Evolutionary conservation across 768 basidiomycete genomes (phyloP), one percentile per base, ranked within the genome.

Genomic region (Boletus eberwhitei): DNA sequence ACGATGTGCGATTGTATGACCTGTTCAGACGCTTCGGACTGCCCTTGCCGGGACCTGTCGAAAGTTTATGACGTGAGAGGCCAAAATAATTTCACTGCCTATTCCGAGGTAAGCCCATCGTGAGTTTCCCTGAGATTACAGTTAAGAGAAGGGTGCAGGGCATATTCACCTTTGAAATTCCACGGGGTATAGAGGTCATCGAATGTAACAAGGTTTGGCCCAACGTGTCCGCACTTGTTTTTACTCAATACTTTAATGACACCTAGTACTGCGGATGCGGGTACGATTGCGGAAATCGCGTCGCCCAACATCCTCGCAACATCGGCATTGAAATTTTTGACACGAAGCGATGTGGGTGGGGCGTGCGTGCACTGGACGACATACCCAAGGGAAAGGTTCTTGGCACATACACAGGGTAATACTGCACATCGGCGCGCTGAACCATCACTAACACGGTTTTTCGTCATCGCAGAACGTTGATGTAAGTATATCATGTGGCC

Each of bases 381-480:
- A 58, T 88, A 1, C 67, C 68, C 21, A 68, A 53, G 45, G 87
- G 87, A 5, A 84, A 82, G 56, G 81, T 88, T 4, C 55, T 89
- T 24, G 88, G 87, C 3, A 71, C 85, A 11, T 89, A 85, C 60
- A 80, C 86, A 50, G 88, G 88, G 87, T 87, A 61, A 68, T 34
- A 75, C 64, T 13, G 31, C 32, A 44, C 52, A 50, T 41, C 4
- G 8, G 36, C 26, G 32, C 24, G 34, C 22, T 32, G 38, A 45
- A 54, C 2, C 6, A 6, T 11, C 19, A 32, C 48, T 57, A 35
- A 69, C 48, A 19, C 9, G 44, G n/a, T 21, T 32, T 19, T n/a
- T 52, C 19, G 41, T 52, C 34, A 24, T 22, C 50, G 1, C 54
- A 83, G 81, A 35, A 67, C 71, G 52, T 56, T 85, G 26, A 68